Evolutionary conservation across 257 asterid genomes (phyloP), one percentile per base, ranked within the genome.

Genomic region (Mitragyna speciosa): DNA sequence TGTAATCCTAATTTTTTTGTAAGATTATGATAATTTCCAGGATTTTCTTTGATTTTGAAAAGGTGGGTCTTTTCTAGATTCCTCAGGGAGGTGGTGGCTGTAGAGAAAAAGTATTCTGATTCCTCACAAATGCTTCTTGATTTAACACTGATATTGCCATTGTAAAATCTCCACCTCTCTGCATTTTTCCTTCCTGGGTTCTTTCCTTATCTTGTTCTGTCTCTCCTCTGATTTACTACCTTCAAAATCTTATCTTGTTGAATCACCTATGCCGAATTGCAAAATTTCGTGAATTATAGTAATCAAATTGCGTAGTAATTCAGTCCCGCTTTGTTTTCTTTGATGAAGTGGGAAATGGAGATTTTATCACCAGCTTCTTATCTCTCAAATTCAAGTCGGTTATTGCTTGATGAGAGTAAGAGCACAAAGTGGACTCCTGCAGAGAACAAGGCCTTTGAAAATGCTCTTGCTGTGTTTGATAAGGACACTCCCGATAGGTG

Each of bases 401-500:
- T 90, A n/a, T n/a, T n/a, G 72, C 58, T 79, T 52, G 98, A 87
- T 24, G 97, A 88, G 30, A 87, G 87, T 76, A 76, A 82, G 80
- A 82, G 83, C 75, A 75, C 90, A n/a, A 83, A 86, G 72, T 96
- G 99, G 99, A 96, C 97, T 7, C 85, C 90, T 0, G 92, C 90
- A 5, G 98, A 96, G 83, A 96, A 96, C 88, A 96, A 96, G 83
- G 90, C 89, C 8, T 96, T 96, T 51, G 99, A 96, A 86, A 91
- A 91, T 82, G 98, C 98, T 16, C 93, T 96, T 31, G 99, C 99
- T 0, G 59, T 87, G 83, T 90, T 85, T 85, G 99, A 96, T 75
- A 94, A 91, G 64, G 89, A 86, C 12, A 91, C 96, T 15, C 99
- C 99, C 0, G 96, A 94, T 76, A 88, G 97, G 67, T 96, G 99